Evolutionary conservation across 2,329 filamentous ascomycete genomes (phyloP).

Genomic region (Aureobasidium sp.): DNA sequence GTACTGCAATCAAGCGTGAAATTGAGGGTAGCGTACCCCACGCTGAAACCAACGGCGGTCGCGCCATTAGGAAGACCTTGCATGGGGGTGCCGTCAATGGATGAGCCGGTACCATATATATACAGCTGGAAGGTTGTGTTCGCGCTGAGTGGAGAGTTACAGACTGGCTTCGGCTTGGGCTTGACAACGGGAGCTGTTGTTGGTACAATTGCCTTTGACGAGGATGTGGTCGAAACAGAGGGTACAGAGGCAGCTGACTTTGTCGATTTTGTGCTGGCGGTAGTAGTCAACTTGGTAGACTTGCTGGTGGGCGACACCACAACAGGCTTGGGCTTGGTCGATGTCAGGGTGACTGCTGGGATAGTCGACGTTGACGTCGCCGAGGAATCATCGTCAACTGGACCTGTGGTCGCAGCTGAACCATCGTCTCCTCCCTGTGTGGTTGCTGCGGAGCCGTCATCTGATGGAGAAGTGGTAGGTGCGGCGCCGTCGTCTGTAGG

Average conservation of each 20-base stretch:
- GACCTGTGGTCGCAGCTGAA: not conserved
- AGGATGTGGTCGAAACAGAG: not conserved
- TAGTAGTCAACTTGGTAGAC: not conserved
- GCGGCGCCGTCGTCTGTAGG: not conserved
- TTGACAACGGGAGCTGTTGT: not conserved
- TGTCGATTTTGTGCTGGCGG: not conserved
- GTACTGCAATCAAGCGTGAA: constrained; percentile 12
- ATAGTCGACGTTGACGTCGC: not conserved
- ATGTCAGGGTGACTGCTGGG: not conserved
- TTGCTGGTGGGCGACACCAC: not conserved
- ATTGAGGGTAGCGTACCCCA: constrained; percentile 7
- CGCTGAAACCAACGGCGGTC: constrained; percentile 9
- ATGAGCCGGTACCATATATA: not conserved
- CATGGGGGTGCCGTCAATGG: constrained; percentile 5
- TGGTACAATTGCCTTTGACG: not conserved
- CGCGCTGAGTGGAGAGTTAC: not conserved
- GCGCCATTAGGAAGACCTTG: constrained; percentile 10
- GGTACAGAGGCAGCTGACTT: not conserved
- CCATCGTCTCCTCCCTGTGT: not conserved
- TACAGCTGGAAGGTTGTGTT: constrained; percentile 5
- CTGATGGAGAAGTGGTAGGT: not conserved
- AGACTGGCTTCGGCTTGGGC: not conserved
- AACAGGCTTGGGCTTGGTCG: not conserved
- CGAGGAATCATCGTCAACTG: not conserved
- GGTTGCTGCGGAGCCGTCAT: not conserved